Base-by-base conservation (phyloP, 2,329 filamentous ascomycete species). In the Juglanconis sp. region DNA sequence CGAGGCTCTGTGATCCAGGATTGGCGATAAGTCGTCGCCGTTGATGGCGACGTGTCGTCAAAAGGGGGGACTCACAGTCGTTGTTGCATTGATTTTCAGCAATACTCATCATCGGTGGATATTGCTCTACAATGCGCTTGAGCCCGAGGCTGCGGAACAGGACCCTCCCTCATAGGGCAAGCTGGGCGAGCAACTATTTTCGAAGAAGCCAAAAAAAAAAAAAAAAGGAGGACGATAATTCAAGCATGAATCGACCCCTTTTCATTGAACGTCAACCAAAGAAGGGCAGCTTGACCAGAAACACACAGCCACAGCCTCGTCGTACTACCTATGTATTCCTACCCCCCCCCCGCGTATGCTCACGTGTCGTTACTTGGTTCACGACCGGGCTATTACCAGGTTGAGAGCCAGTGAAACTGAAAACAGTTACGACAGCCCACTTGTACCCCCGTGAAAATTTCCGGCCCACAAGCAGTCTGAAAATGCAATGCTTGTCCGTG, bases 401-500 rank as follows among this genome's bases (percentile, higher is more conserved):
- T 63, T 54, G 61, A 57, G 51, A 57, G 32, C 53, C 55, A 46
- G 54, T 61, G 53, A 58, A 63, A 58, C 51, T 50, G 54, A 24
- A 53, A 53, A 63, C 52, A 55, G 61, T 60, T 44, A 54, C 61
- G 58, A 40, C 46, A 57, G 58, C 52, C 51, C 61, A 58, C 60
- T 47, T 61, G 47, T 56, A 50, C 52, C 51, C 58, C 61, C 60
- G 57, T 47, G 54, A 52, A 57, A 63, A 53, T 61, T 42, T 57
- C 56, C 58, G 51, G 38, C 42, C 46, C 17, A 31, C 46, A 48
- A 5, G 13, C 4, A 46, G 42, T 46, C 24, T 48, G 7, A 31
- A 8, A 48, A 31, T 11, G 10, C 10, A 42, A 54, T 53, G 17
- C 48, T 51, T 44, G 57, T 59, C 57, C 51, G 57, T 59, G 38